Base-by-base conservation (phyloP, 352 stramenopile species). In the Pseudoperonospora humuli region DNA sequence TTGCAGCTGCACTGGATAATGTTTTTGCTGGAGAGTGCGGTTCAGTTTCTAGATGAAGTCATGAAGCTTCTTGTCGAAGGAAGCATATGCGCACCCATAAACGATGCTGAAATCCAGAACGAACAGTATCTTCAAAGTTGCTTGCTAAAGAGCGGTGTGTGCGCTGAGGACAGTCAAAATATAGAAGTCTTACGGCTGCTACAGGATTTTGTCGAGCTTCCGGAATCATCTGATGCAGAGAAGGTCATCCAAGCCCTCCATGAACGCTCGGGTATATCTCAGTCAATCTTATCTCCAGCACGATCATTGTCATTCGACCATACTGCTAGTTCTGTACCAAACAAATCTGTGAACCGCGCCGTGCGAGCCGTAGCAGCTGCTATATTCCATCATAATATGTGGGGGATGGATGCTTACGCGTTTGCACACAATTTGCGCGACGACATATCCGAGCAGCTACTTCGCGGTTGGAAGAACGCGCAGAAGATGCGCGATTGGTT, bases 401-500 rank as follows among this genome's bases (percentile, higher is more conserved):
- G 73, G 75, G 71, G 73, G 13, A 84, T 89, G 70, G 80, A 92
- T 57, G 80, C 80, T 8, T 87, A 73, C 31, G 75, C 77, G 3
- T 74, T 81, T 24, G 63, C 73, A 4, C 58, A 84, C 43, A 67
- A 71, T 45, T 50, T 88, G 11, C 68, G 70, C 5, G 42, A 28
- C 4, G 75, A 89, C 34, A 48, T 88, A 0, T 87, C 75, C 1
- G 67, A 85, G 13, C 68, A 86, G 43, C 54, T 92, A 5, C 50
- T 84, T 18, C 68, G 65, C 9, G 75, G 70, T 2, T 90, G 77
- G 80, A 86, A 86, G 28, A 90, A 89, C 40, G 80, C 80, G 2
- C 80, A 92, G 36, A 92, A 92, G 33, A 92, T 92, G 77, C 63
- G 80, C 7, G 73, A 88, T 26, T 92, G 80, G 80, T 92, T 92